Conservation (phyloP, 1,284 basidiomycete species). For the Marasmius oreades region DNA sequence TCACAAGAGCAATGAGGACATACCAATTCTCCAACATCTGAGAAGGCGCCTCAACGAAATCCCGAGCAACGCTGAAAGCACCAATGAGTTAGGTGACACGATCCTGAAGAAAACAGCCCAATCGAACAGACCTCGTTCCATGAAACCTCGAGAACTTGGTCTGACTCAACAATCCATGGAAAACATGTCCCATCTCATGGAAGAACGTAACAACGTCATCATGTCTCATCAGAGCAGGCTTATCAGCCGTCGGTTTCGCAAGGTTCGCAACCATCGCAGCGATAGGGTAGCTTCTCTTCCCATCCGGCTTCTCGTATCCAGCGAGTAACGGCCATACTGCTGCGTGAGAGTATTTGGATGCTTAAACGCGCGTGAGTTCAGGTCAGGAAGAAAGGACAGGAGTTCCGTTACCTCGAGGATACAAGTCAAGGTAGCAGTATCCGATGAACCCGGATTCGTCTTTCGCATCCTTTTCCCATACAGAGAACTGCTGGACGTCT, state of each 20-base stretch:
- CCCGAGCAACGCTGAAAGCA: conserved; percentile 56
- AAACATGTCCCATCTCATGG: conserved; percentile 86
- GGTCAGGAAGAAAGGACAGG: neutral
- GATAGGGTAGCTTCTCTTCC: conserved; percentile 67
- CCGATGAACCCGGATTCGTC: conserved; percentile 71
- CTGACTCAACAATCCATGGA: conserved; percentile 74
- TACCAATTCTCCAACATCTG: conserved; percentile 92
- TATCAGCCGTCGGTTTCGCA: conserved; percentile 75
- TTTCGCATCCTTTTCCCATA: conserved; percentile 75
- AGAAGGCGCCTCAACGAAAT: conserved; percentile 85
- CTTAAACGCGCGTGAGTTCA: conserved; percentile 28
- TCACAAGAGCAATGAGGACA: conserved; percentile 8
- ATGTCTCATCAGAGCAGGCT: conserved; percentile 81
- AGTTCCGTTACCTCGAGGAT: conserved; percentile 62
- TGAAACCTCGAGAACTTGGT: conserved; percentile 79
- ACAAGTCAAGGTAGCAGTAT: conserved; percentile 83
- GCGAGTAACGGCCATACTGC: conserved; percentile 77
- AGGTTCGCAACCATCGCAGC: conserved; percentile 86
- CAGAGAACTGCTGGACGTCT: conserved; percentile 79
- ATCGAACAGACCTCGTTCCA: conserved; percentile 52
- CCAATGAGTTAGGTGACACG: neutral
- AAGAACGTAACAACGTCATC: conserved; percentile 79
- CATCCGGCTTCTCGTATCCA: conserved; percentile 53
- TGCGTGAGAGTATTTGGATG: conserved; percentile 81
- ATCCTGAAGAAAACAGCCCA: neutral